phyloP scores from a whole-genome alignment of 306 rosid species.

The Echinosophora koreensis region DNA sequence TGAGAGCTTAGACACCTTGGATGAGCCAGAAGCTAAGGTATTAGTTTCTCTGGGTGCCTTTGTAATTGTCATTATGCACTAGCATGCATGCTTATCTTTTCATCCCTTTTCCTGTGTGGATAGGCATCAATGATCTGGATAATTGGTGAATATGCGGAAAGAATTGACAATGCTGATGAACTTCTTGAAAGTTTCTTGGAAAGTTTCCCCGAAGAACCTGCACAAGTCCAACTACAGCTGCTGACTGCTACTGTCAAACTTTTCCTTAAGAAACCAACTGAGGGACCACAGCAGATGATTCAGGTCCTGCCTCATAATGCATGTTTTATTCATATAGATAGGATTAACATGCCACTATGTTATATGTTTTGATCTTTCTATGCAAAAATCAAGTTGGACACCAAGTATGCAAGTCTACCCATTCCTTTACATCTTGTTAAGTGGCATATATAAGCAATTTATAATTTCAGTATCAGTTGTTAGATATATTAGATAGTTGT shows the following conservation, averaged over 20 bases:
- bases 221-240: slow-evolving; percentile 96
- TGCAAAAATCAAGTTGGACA: slow-evolving; percentile 24
- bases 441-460: slow-evolving; percentile 8
- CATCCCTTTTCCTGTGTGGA: slow-evolving; percentile 45
- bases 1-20: slow-evolving; percentile 96
- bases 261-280: slow-evolving; percentile 99
- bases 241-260: slow-evolving; percentile 98
- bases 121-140: slow-evolving; percentile 99
- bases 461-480: not conserved
- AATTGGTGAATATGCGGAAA: slow-evolving; percentile 98
- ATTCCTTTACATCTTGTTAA: slow-evolving; percentile 6
- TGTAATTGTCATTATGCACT: slow-evolving; percentile 18
- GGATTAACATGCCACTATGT: slow-evolving; percentile 7
- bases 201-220: slow-evolving; percentile 93
- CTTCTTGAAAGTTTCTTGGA: slow-evolving; percentile 99
- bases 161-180: slow-evolving; percentile 99
- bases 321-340: slow-evolving; percentile 38
- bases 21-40: slow-evolving; percentile 99
- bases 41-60: slow-evolving; percentile 37
- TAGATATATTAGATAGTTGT: not conserved
- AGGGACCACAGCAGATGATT: slow-evolving; percentile 99
- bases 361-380: not conserved
- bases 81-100: slow-evolving; percentile 9
- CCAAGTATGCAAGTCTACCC: slow-evolving; percentile 4
- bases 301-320: slow-evolving; percentile 67